phyloP scores from a whole-genome alignment of 371 early-diverging fungal genomes.

The Mortierella sp. region DNA sequence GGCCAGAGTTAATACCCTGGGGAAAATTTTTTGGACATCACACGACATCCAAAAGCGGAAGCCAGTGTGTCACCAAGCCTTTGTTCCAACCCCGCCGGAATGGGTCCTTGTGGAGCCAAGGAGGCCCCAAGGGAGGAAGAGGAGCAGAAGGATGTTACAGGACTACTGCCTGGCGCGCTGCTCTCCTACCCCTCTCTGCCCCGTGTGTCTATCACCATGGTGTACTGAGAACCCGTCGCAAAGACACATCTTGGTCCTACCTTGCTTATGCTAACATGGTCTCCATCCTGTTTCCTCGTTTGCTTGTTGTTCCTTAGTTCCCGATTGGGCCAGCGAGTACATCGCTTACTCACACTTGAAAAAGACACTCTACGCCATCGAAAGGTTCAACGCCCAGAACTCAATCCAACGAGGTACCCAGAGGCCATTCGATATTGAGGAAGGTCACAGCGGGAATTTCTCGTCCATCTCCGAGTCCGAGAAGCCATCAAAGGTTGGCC shows the following conservation, averaged over 20 bases:
- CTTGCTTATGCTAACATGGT: background rate
- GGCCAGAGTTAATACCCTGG: too few relatives aligned
- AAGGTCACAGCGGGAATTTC: constrained; percentile 7
- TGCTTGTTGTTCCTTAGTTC: constrained; percentile 18
- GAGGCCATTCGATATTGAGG: constrained; percentile 35
- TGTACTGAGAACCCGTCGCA: background rate
- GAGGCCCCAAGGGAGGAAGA: too few relatives aligned
- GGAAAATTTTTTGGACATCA: constrained; percentile 13
- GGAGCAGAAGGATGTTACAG: too few relatives aligned
- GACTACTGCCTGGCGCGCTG: too few relatives aligned
- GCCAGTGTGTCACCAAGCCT: background rate
- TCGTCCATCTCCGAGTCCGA: constrained; percentile 12
- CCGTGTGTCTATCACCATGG: background rate
- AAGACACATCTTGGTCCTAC: background rate
- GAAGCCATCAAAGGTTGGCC: constrained; percentile 18
- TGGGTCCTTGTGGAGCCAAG: background rate
- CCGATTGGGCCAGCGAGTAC: constrained; percentile 54
- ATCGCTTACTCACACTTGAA: constrained; percentile 50
- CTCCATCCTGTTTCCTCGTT: background rate
- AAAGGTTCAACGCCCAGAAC: constrained; percentile 44
- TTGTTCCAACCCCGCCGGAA: background rate
- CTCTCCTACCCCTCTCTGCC: background rate
- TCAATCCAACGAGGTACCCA: constrained; percentile 18
- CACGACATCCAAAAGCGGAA: constrained; percentile 36
- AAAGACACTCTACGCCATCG: constrained; percentile 52